Evolutionary conservation across 2,329 filamentous ascomycete genomes (phyloP), one percentile per base, ranked within the genome.

Genomic region (Akanthomyces uredinophilus): DNA sequence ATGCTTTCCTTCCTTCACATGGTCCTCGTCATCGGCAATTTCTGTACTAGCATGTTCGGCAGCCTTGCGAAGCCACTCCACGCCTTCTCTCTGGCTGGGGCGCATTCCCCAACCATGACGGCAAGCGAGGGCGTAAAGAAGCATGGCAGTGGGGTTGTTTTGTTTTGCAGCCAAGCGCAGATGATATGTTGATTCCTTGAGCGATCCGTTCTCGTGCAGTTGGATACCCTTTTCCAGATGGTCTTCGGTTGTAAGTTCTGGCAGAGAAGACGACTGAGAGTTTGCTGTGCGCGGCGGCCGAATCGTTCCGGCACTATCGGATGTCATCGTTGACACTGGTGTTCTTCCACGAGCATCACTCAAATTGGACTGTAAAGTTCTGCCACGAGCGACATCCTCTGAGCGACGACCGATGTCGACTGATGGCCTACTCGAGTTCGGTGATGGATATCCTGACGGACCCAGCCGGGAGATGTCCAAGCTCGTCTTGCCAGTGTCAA

Each of bases 61-160:
- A 4, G 95, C 95, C 72, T 93, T 95, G 51, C 92, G 87, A 62
- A 99, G 79, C 95, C 95, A 99, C 68, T 89, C 84, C 0, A 98
- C 90, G 8, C 92, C 95, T 75, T 99, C 95, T 53, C 83, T 83
- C 70, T 92, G 92, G 73, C 96, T 97, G 8, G 92, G 85, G 11
- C 93, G 88, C 91, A 98, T 97, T 20, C 95, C 95, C 95, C 95
- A 99, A 54, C 95, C 95, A 72, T 99, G 95, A 55, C 95, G 86
- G 71, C 94, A 98, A 13, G 95, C 95, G 41, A 99, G 82, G 5
- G 94, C 95, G 74, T 97, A 99, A 37, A 98, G 81, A 14, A 99
- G 84, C 95, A 99, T 99, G 24, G 89, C 95, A 0, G 94, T 96
- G 0, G 95, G 91, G 63, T 96, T 85, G 52, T 92, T 91, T 62